Evolutionary conservation across 2,329 filamentous ascomycete species (phyloP).

Genomic region (Aphanocladium album): DNA sequence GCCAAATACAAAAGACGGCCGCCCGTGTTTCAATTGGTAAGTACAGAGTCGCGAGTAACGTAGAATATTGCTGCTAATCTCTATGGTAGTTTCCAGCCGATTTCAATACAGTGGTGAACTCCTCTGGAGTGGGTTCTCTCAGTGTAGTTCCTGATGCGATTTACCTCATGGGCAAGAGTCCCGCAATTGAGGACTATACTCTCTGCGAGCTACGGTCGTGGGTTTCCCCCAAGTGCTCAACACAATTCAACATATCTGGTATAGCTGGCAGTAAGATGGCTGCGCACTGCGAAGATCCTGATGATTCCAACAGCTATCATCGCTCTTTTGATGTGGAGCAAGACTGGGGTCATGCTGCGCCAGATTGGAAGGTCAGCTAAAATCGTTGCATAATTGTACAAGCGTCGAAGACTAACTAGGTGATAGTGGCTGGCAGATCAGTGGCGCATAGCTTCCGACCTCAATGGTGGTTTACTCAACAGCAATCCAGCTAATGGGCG

Average conservation of each 20-base stretch:
- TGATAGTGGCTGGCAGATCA: conserved; percentile 41
- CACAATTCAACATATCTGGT: conserved; percentile 52
- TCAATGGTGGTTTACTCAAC: conserved; percentile 51
- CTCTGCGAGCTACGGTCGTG: conserved; percentile 64
- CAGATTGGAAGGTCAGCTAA: conserved; percentile 44
- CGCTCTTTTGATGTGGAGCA: conserved; percentile 31
- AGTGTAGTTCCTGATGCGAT: conserved; percentile 41
- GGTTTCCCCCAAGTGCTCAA: conserved; percentile 61
- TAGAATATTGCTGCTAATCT: background rate
- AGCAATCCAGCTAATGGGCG: conserved; percentile 55
- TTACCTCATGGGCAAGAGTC: conserved; percentile 58
- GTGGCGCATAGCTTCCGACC: conserved; percentile 51
- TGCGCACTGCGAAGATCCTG: conserved; percentile 54
- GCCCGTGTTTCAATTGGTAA: conserved; percentile 46
- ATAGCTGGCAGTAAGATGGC: conserved; percentile 53
- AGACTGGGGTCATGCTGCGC: conserved; percentile 27
- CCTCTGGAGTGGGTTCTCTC: conserved; percentile 28
- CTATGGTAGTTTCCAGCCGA: conserved; percentile 44
- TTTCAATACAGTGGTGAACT: conserved; percentile 64
- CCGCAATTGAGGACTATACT: conserved; percentile 46
- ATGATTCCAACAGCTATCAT: conserved; percentile 52
- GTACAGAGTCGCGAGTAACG: conserved; percentile 19
- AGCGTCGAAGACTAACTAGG: background rate
- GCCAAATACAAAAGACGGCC: conserved; percentile 43
- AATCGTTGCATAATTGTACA: background rate